These are phyloP conservation scores for Isabelozyma rhagii DNA, from an alignment of 805 yeast genomes.

Conservation along the genomic window DNA sequence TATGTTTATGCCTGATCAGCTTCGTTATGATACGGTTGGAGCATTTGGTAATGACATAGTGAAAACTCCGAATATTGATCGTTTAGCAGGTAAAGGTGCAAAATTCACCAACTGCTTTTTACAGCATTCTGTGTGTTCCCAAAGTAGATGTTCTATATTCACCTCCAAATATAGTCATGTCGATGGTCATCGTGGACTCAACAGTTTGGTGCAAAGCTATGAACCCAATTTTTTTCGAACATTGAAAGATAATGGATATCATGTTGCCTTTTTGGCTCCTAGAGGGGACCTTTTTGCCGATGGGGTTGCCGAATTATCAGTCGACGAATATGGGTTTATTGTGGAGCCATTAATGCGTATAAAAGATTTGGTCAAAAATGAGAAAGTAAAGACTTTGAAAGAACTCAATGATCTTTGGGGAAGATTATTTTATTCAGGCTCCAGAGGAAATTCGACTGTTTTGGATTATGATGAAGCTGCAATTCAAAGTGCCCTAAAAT, in stretches of 20 bases:
- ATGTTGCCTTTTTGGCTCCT: constrained; percentile 7
- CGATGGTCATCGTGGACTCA: constrained; percentile 9
- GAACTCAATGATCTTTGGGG: constrained; percentile 5
- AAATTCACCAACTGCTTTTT: constrained; percentile 10
- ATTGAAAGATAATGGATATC: constrained; percentile 9
- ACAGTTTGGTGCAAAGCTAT: constrained; percentile 6
- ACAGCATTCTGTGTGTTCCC: constrained; percentile 11
- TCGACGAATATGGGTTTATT: constrained; percentile 11
- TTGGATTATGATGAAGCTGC: constrained; percentile 11
- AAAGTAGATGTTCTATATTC: constrained; percentile 10
- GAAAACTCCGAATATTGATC: constrained; percentile 10
- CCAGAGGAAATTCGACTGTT: not conserved
- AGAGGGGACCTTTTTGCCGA: constrained; percentile 7
- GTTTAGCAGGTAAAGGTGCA: constrained; percentile 7
- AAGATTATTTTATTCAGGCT: constrained; percentile 8
- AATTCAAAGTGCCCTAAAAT: constrained; percentile 7
- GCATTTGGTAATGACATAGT: constrained; percentile 7
- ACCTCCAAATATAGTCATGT: constrained; percentile 11
- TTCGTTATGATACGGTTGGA: constrained; percentile 10
- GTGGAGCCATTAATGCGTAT: constrained; percentile 3
- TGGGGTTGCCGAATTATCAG: constrained; percentile 8
- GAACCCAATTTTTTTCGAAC: constrained; percentile 11
- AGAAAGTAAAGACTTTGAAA: not conserved
- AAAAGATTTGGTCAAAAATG: not conserved
- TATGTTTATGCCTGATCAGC: constrained; percentile 13